Evolutionary conservation across 2,329 filamentous ascomycete species (phyloP), one percentile per base, ranked within the genome.

Genomic region (Ophiosphaerella herpotricha): DNA sequence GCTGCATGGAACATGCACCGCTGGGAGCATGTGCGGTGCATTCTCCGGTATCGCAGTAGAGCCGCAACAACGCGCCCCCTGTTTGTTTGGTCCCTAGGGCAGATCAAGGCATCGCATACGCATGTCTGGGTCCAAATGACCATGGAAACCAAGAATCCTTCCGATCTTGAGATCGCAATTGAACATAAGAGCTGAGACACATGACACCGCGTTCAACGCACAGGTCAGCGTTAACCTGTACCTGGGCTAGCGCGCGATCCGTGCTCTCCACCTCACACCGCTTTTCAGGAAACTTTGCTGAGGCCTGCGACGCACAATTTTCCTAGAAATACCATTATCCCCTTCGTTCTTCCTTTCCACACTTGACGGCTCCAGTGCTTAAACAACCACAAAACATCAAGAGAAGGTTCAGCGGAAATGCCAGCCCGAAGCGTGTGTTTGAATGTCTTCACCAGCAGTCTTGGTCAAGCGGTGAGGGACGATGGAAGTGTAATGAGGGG

Each of bases 241-340:
- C 50, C 47, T 40, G 53, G 56, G 48, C 56, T 68, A 69, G 66
- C 61, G 60, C 48, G 50, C 50, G 60, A 64, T 66, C 67, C 57
- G 67, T 66, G 67, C 66, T 55, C 60, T 58, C 51, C 64, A 67
- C 63, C 66, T 68, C 67, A 70, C 66, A 72, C 68, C 67, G 67
- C 68, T 70, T 68, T 68, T 72, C 66, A 64, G 46, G 53, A 60
- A 61, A 59, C 56, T 65, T 64, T 62, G 52, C 59, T 63, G 55
- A 55, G 50, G 53, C 54, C 44, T 53, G 56, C 58, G 53, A 41
- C 49, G 52, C 53, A 55, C 57, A 52, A 52, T 56, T 58, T 60
- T 63, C 56, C 60, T 64, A 61, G 59, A 66, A 62, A 57, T 58
- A 57, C 60, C 52, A 42, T 47, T 39, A 51, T 41, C 46, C 56